Percentiles rank a stretch among this genome's conserved stretches.
Conservation (phyloP, 2,329 filamentous ascomycete species). For the Stromatinia cepivora region DNA sequence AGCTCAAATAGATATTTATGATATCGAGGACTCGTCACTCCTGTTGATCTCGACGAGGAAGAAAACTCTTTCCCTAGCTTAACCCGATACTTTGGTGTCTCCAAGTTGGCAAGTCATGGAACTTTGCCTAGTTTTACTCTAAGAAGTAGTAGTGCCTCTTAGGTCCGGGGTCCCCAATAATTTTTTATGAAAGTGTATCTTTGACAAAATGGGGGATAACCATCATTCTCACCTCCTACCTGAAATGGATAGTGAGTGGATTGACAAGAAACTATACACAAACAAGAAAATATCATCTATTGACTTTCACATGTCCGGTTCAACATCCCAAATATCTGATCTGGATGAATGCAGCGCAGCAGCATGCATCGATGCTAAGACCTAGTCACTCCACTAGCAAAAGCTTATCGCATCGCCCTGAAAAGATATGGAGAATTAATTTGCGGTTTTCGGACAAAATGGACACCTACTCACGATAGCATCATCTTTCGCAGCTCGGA, state of each 20-base stretch:
- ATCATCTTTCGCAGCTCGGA: slow-evolving; percentile 9
- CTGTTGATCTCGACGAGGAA: slow-evolving; percentile 1
- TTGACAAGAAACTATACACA: neutral
- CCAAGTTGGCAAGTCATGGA: neutral
- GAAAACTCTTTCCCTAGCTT: slow-evolving; percentile 12
- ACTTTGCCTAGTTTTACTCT: neutral
- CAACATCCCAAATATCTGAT: neutral
- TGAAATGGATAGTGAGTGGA: slow-evolving; percentile 1
- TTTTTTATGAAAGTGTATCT: neutral
- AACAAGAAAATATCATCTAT: neutral
- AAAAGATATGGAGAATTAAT: slow-evolving; percentile 7
- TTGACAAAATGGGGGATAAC: neutral
- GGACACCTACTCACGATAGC: slow-evolving; percentile 8
- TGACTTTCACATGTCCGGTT: slow-evolving; percentile 7
- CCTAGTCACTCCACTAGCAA: slow-evolving; percentile 6
- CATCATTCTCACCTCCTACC: neutral
- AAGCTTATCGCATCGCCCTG: slow-evolving; percentile 15
- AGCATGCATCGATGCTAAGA: slow-evolving; percentile 12
- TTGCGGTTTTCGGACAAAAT: slow-evolving; percentile 3
- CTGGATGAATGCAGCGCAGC: neutral
- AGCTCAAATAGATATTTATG: neutral
- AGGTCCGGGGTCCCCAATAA: slow-evolving; percentile 16
- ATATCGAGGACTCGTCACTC: neutral
- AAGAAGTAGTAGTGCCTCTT: slow-evolving; percentile 8
- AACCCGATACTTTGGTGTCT: neutral